Conservation (phyloP, 2,329 filamentous ascomycete genomes). For the Gyromitra esculenta region DNA sequence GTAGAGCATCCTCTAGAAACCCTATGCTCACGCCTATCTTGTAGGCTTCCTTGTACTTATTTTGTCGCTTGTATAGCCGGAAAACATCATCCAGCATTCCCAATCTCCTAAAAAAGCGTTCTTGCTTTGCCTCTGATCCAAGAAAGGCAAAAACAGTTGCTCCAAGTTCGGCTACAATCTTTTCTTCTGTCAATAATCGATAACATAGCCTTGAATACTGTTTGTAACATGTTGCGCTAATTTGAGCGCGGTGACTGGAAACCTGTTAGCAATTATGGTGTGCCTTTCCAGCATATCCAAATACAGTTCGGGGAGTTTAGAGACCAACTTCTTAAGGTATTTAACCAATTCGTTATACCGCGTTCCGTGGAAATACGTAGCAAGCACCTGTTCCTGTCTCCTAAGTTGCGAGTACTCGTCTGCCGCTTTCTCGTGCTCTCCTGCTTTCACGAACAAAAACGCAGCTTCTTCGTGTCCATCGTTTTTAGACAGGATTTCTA, state of each 20-base stretch:
- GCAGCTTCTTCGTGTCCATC: conserved; percentile 35
- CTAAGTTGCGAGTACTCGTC: conserved; percentile 18
- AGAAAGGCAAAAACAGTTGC: background rate
- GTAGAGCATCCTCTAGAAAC: conserved; percentile 6
- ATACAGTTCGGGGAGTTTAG: background rate
- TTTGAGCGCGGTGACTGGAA: background rate
- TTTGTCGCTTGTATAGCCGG: background rate
- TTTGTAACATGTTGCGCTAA: conserved; percentile 19
- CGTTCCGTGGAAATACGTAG: conserved; percentile 2
- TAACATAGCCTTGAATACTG: conserved; percentile 33
- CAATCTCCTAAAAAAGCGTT: conserved; percentile 1
- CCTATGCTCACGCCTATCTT: conserved; percentile 11
- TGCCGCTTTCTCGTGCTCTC: background rate
- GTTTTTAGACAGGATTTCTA: conserved; percentile 29
- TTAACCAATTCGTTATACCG: conserved; percentile 12
- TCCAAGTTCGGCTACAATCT: background rate
- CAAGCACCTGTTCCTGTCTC: conserved; percentile 20
- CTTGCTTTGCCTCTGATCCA: conserved; percentile 19
- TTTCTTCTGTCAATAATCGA: conserved; percentile 2
- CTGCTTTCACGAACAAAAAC: conserved; percentile 5
- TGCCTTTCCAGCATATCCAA: background rate
- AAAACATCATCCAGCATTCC: conserved; percentile 32
- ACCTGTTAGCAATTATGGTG: background rate
- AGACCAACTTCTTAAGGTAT: conserved; percentile 27
- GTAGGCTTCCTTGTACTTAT: conserved; percentile 23